Percentiles rank a stretch among this genome's conserved stretches.
Conservation (phyloP, 2,329 filamentous ascomycete genomes). For the Colletotrichum kahawae region DNA sequence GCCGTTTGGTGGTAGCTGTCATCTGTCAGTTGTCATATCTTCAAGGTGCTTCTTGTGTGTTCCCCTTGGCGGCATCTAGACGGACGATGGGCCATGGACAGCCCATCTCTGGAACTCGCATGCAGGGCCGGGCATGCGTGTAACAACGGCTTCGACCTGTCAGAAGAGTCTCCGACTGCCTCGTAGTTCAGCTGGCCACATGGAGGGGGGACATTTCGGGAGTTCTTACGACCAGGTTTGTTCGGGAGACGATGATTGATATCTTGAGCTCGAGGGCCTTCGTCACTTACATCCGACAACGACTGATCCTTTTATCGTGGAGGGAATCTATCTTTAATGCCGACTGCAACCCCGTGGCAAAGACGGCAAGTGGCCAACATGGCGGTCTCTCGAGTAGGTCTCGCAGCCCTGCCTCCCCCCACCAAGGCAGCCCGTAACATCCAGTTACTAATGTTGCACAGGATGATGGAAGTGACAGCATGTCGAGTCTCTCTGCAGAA, state of each 20-base stretch:
- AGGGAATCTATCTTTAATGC: not conserved
- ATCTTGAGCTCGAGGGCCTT: not conserved
- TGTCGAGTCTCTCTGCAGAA: slow-evolving; percentile 16
- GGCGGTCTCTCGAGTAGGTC: not conserved
- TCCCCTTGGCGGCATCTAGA: slow-evolving; percentile 1
- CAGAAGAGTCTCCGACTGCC: not conserved
- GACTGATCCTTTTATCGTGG: not conserved
- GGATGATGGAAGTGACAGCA: slow-evolving; percentile 6
- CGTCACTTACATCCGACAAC: not conserved
- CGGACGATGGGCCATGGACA: not conserved
- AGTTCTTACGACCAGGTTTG: not conserved
- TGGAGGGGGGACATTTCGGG: not conserved
- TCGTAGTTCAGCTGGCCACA: slow-evolving; percentile 4
- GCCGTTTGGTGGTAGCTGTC: slow-evolving; percentile 17
- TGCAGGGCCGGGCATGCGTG: slow-evolving; percentile 1
- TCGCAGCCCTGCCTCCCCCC: not conserved
- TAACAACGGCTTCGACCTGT: slow-evolving; percentile 1
- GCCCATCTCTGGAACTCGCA: slow-evolving; percentile 1
- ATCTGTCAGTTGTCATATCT: slow-evolving; percentile 23
- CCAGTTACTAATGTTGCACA: not conserved
- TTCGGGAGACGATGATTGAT: not conserved
- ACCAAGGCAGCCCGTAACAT: not conserved
- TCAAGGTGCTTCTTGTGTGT: slow-evolving; percentile 2
- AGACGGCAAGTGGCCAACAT: not conserved
- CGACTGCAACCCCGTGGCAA: not conserved